phyloP scores from a whole-genome alignment of 148 eudicot genomes.

The Cornus kousa region DNA sequence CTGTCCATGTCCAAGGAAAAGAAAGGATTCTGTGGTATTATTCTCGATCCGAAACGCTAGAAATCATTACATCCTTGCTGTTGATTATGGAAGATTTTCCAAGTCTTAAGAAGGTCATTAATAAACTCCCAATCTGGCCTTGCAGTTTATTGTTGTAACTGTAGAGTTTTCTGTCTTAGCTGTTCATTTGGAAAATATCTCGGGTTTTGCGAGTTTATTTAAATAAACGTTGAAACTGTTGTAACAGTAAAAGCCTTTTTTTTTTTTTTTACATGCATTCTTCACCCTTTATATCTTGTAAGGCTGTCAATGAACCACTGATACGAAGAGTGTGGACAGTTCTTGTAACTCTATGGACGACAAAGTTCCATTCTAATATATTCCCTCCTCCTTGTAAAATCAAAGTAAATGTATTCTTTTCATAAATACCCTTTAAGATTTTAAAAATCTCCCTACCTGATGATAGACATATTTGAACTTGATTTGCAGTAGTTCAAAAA shows the following conservation, averaged over 20 bases:
- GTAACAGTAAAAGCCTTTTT: not conserved
- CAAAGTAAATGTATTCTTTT: too few species aligned
- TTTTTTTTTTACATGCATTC: too few species aligned
- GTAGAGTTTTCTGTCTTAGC: not conserved
- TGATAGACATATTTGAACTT: too few species aligned
- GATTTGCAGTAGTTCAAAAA: too few species aligned
- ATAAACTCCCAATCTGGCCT: not conserved
- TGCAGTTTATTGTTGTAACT: not conserved
- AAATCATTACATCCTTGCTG: too few species aligned
- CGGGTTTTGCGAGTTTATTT: not conserved
- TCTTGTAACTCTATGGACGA: not conserved
- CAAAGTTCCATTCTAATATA: too few species aligned
- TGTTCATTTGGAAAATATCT: not conserved
- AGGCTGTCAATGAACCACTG: not conserved
- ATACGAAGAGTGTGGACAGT: not conserved
- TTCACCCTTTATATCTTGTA: not conserved
- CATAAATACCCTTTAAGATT: too few species aligned
- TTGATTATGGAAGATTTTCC: too few species aligned
- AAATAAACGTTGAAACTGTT: not conserved
- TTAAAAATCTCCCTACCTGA: too few species aligned
- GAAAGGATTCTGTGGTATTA: not conserved
- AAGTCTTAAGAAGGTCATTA: not conserved
- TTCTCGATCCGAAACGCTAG: not conserved
- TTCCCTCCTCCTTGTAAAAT: too few species aligned
- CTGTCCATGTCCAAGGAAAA: slow-evolving; percentile 5